Base-by-base conservation (phyloP, 805 yeast genomes). In the Pichia membranifaciens region DNA sequence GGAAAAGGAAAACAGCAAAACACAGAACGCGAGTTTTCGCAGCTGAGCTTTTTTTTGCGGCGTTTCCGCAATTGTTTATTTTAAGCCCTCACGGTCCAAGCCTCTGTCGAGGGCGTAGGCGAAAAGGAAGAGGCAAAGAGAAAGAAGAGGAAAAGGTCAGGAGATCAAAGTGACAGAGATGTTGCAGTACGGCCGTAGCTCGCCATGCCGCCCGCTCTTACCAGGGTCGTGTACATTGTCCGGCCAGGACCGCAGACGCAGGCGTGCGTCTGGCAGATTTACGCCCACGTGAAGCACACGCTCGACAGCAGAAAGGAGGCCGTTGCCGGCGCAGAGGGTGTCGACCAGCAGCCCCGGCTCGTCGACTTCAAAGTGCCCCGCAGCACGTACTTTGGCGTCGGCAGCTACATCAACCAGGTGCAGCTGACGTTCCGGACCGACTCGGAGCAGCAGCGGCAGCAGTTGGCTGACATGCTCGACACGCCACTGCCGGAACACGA, bases 371-470 rank as follows among this genome's bases (percentile, higher is more conserved):
- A 44, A 28, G 38, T 58, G 7, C 58, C 60, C 2, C 43, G 48
- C 13, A 47, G 43, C 4, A 36, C 43, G 15, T 49, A 52, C 23
- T 50, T 47, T 20, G 60, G 60, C 3, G 39, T 22, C 2, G 13
- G 31, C 5, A 44, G 44, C 8, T 50, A 48, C 25, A 38, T 51
- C 42, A 47, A 52, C 33, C 51, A 51, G 28, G 10, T 54, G 10
- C 47, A 51, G 18, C 32, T 54, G 2, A 21, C 52, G 7, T 43
- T 53, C 16, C 29, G 45, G 32, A 15, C 44, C 5, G 33, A 38
- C 16, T 33, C 34, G 2, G 41, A 79, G 84, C 86, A 69, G 73
- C 42, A 69, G 68, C 28, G 58, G 66, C 28, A 10, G 2, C 3
- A 7, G 2, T 15, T 41, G 1, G 18, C 25, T 12, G 13, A 13